Conservation (phyloP, 163 green algal species). For the Chlamydomonas reinhardtii region DNA sequence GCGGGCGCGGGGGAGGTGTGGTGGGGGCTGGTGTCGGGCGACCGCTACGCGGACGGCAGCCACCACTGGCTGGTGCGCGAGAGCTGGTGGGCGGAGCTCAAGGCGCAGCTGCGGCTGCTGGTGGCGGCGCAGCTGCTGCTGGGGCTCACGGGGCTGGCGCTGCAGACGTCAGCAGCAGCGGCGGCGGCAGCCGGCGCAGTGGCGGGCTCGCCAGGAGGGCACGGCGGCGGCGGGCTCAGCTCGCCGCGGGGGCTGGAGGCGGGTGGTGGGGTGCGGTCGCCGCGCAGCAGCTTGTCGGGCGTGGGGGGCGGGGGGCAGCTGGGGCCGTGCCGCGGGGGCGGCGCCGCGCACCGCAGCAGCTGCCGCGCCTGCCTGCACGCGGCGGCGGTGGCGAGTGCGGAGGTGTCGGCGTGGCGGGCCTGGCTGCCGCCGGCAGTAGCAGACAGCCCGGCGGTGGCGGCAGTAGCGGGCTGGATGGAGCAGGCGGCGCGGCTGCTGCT, state of each 20-base stretch:
- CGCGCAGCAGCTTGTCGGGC: too few relatives aligned
- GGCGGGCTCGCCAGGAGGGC: too few relatives aligned
- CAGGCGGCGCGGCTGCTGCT: not conserved
- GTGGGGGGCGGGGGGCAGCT: too few relatives aligned
- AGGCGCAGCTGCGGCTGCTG: conserved; percentile 21
- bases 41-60: conserved; percentile 26
- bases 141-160: conserved; percentile 6
- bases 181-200: not conserved
- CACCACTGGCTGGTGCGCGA: conserved; percentile 34
- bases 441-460: too few relatives aligned
- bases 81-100: conserved; percentile 38
- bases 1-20: not conserved
- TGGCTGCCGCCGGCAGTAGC: too few relatives aligned
- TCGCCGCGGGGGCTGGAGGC: not conserved
- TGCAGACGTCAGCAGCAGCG: not conserved
- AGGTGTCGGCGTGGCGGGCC: too few relatives aligned
- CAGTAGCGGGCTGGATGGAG: too few relatives aligned
- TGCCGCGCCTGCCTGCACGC: not conserved
- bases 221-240: too few relatives aligned
- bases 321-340: too few relatives aligned
- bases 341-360: too few relatives aligned
- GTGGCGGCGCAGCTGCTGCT: conserved; percentile 17
- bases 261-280: too few relatives aligned
- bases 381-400: too few relatives aligned
- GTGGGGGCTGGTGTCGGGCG: conserved; percentile 18